Base-by-base conservation (phyloP, 108 stramenopile species). In the Cyclotella choctawhatcheeana region DNA sequence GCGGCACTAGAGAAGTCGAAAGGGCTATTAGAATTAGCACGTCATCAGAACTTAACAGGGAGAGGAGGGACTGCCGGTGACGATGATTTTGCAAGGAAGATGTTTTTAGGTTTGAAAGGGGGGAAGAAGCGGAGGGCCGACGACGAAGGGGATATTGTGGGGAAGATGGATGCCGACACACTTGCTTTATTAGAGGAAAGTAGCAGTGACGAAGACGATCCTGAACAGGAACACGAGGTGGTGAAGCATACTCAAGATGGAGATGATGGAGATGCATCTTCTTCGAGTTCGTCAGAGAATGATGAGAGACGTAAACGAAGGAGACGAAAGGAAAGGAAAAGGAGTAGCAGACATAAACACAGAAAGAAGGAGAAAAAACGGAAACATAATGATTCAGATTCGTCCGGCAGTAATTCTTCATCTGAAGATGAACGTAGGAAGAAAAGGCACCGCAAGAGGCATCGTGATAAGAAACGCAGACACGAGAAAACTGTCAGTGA, bases 161-260 rank as follows among this genome's bases (percentile, higher is more conserved):
- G 65, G 48, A 24, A 34, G 61, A 7, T 71, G 54, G 75, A 76
- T 58, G 71, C 76, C 7, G 75, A 76, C 48, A 40, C 70, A 20
- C 56, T 64, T 18, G 75, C 76, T 29, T 60, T 82, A 56, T 75
- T 88, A 40, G 72, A 79, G 51, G 89, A 86, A 26, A 85, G 81
- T 43, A 90, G 86, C 58, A 89, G 88, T 51, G 86, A 85, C 51
- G 90, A 92, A 67, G 93, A 94, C n/a, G 93, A 94, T 40, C 87
- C 85, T 66, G 83, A 89, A 12, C 52, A 67, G 58, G 58, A 17
- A 58, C 34, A 29, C 20, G 70, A 43, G n/a, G 30, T 35, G 43
- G 44, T 4, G 69, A 59, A 40, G 43, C 2, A n/a, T n/a, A n/a
- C n/a, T n/a, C n/a, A 8, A 68, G 26, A 16, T 56, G 18, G 25